Evolutionary conservation across 2,329 filamentous ascomycete genomes (phyloP).

Genomic region (Metarhizium rileyi): DNA sequence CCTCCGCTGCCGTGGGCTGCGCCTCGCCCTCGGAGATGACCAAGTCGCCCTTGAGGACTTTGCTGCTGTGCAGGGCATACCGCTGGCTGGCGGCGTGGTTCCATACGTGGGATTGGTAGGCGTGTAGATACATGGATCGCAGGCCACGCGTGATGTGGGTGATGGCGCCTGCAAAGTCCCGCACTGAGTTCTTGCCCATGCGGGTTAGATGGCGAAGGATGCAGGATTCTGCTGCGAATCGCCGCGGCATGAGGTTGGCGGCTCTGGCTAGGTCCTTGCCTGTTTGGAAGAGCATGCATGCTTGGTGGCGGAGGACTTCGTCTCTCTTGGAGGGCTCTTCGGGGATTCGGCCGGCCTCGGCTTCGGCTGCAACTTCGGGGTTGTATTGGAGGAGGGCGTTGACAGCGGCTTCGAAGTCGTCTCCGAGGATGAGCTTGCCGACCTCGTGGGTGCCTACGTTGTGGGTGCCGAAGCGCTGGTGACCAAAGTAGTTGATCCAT

Average conservation of each 20-base stretch:
- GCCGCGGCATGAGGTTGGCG: conserved; percentile 60
- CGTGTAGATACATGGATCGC: conserved; percentile 90
- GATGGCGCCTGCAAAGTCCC: conserved; percentile 75
- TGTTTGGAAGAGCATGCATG: conserved; percentile 63
- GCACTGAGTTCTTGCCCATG: conserved; percentile 33
- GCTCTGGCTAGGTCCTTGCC: conserved; percentile 50
- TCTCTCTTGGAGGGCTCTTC: conserved; percentile 54
- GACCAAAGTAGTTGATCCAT: conserved; percentile 95
- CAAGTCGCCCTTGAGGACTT: conserved; percentile 77
- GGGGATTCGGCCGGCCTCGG: conserved; percentile 26
- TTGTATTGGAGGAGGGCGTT: conserved; percentile 68
- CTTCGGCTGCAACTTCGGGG: conserved; percentile 43
- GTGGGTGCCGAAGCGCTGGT: conserved; percentile 94
- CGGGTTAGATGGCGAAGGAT: conserved; percentile 68
- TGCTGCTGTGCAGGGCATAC: conserved; percentile 62
- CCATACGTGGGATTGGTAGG: conserved; percentile 93
- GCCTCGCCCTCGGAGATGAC: conserved; percentile 44
- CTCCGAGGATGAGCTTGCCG: conserved; percentile 73
- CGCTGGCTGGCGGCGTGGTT: conserved; percentile 76
- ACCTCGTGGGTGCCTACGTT: conserved; percentile 75
- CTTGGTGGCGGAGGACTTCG: conserved; percentile 68
- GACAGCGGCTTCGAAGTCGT: conserved; percentile 71
- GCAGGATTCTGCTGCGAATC: conserved; percentile 70
- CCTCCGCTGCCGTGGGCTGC: conserved; percentile 20
- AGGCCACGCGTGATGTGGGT: conserved; percentile 71